phyloP scores from a whole-genome alignment of 2,329 filamentous ascomycete species.

The Ceratocystis lukuohia region DNA sequence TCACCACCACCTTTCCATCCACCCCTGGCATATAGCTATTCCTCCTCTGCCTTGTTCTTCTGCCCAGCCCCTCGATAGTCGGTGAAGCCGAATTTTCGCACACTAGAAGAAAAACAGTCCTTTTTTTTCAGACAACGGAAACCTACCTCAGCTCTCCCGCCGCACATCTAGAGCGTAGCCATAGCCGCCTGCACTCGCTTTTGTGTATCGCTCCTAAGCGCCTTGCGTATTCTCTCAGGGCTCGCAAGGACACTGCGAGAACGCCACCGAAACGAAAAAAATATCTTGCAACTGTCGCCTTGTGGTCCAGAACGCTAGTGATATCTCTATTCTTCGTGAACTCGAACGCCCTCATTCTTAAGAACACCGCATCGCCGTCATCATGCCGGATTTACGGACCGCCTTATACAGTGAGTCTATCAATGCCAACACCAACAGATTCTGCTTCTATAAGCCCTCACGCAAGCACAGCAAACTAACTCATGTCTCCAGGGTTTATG shows the following conservation, averaged over 20 bases:
- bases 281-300: not conserved
- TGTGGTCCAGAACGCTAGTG: not conserved
- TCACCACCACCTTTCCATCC: not conserved
- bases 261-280: not conserved
- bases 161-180: not conserved
- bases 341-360: not conserved
- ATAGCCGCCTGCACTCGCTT: not conserved
- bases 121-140: not conserved
- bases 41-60: not conserved
- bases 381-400: not conserved
- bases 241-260: not conserved
- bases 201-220: not conserved
- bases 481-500: conserved; percentile 39
- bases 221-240: not conserved
- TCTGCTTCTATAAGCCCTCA: too few species aligned
- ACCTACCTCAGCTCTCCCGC: not conserved
- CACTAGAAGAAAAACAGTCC: conserved; percentile 11
- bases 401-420: conserved; percentile 7
- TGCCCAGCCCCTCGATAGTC: conserved; percentile 19
- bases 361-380: not conserved
- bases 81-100: conserved; percentile 19
- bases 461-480: not conserved
- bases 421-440: not conserved
- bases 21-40: not conserved
- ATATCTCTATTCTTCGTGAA: not conserved